Evolutionary conservation across 2,329 filamentous ascomycete species (phyloP).

Genomic region (Polychaeton citri): DNA sequence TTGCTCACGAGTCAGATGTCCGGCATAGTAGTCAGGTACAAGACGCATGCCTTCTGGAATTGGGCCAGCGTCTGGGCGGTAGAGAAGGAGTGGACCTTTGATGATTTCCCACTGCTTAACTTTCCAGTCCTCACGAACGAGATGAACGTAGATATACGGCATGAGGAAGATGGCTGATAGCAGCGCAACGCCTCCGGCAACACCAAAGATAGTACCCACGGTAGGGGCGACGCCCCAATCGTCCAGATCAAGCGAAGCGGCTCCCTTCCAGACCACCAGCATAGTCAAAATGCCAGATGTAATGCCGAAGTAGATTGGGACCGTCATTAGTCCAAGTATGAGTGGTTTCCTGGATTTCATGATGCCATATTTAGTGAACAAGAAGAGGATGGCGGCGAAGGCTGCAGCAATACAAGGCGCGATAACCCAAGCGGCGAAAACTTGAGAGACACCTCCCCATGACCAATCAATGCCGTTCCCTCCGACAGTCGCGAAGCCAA

Average conservation of each 20-base stretch:
- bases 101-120: conserved; percentile 43
- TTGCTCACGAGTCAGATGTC: conserved; percentile 38
- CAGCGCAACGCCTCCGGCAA: conserved; percentile 37
- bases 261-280: conserved; percentile 32
- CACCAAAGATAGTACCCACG: conserved; percentile 40
- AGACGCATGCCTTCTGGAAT: conserved; percentile 4
- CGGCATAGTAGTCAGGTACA: conserved; percentile 44
- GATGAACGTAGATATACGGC: conserved; percentile 44
- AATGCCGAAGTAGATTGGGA: conserved; percentile 45
- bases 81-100: conserved; percentile 27
- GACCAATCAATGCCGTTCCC: conserved; percentile 43
- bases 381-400: conserved; percentile 44
- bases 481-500: conserved; percentile 39
- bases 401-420: conserved; percentile 42
- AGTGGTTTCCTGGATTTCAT: conserved; percentile 41
- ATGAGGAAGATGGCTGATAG: conserved; percentile 42
- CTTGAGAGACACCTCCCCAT: conserved; percentile 43
- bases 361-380: conserved; percentile 43
- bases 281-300: conserved; percentile 41
- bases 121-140: conserved; percentile 49
- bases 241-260: conserved; percentile 34
- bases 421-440: conserved; percentile 51
- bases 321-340: conserved; percentile 37
- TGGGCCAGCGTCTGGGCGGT: conserved; percentile 25
- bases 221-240: conserved; percentile 27